Conservation (phyloP, 1,284 basidiomycete genomes). For the Puccinia horiana region DNA sequence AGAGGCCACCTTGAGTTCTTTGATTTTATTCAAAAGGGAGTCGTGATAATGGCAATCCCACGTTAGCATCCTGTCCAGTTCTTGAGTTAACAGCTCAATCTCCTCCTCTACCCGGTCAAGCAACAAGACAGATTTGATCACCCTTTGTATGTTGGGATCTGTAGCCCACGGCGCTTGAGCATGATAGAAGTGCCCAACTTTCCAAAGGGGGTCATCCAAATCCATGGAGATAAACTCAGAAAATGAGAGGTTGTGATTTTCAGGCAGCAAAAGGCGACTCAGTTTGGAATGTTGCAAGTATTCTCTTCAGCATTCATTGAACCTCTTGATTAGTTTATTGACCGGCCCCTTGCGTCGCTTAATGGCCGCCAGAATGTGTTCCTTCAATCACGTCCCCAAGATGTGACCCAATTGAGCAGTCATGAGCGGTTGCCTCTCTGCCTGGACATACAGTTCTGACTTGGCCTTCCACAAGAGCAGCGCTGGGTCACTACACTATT, state of each 20-base stretch:
- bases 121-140: not conserved
- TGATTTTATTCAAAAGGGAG: not conserved
- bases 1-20: not conserved
- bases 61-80: not conserved
- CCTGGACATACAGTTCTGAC: not conserved
- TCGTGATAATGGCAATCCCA: not conserved
- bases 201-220: not conserved
- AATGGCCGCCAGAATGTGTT: not conserved
- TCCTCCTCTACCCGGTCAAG: not conserved
- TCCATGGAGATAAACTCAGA: not conserved
- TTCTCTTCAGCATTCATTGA: not conserved
- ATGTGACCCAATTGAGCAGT: not conserved
- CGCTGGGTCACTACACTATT: too few relatives aligned
- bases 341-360: not conserved
- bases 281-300: not conserved
- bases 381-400: not conserved
- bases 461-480: constrained; percentile 11
- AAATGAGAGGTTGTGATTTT: too few relatives aligned
- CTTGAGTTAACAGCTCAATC: not conserved
- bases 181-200: constrained; percentile 6
- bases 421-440: not conserved
- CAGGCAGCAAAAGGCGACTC: too few relatives aligned
- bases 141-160: not conserved
- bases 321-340: not conserved
- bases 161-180: not conserved